Percentiles rank a stretch among this genome's conserved stretches.
Conservation (phyloP, 352 stramenopile genomes). For the Phytophthora tubulina region DNA sequence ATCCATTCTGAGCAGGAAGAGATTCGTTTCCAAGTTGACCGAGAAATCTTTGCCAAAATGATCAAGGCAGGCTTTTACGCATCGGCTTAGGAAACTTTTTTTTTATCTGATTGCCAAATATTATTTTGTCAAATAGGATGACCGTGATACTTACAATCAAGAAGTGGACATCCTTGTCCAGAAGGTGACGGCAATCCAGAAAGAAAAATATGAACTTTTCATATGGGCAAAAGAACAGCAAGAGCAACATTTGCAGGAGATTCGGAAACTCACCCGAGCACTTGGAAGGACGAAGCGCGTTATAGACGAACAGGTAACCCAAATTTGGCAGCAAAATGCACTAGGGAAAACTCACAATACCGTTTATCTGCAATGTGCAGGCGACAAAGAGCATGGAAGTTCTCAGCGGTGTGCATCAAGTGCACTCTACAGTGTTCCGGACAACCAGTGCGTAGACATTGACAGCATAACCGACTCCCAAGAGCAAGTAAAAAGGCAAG, state of each 20-base stretch:
- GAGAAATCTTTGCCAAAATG: conserved; percentile 89
- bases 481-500: neutral
- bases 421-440: conserved; percentile 48
- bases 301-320: conserved; percentile 68
- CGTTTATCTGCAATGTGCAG: conserved; percentile 23
- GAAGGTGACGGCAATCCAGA: conserved; percentile 72
- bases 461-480: neutral
- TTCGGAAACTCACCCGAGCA: conserved; percentile 83
- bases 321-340: neutral
- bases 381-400: conserved; percentile 50
- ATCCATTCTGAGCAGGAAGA: conserved; percentile 54
- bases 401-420: conserved; percentile 49
- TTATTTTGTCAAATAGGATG: conserved; percentile 44
- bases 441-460: conserved; percentile 31
- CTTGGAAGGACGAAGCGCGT: conserved; percentile 65
- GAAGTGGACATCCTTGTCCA: conserved; percentile 78
- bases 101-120: neutral
- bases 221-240: conserved; percentile 79
- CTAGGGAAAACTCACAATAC: neutral
- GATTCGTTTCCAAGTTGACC: conserved; percentile 82
- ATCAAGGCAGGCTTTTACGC: conserved; percentile 53
- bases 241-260: conserved; percentile 78
- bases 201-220: conserved; percentile 81
- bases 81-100: neutral
- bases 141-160: conserved; percentile 78